Evolutionary conservation across 345 rosid species (phyloP).

Genomic region (Moringa oleifera): DNA sequence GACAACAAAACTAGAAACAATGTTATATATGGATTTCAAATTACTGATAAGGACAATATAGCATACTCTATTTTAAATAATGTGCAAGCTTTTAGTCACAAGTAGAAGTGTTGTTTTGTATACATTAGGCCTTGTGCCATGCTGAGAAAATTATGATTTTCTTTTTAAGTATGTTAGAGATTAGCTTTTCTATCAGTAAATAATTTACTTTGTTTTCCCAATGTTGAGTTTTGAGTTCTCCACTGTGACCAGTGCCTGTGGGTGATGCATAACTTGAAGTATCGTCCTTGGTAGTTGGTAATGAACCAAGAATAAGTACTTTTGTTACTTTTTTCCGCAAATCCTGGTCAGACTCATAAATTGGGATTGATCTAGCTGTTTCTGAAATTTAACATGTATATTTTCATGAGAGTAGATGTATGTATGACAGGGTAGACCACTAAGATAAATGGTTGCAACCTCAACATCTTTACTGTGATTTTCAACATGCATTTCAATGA

Average conservation of each 20-base stretch:
- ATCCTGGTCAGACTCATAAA: no score
- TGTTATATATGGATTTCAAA: no score
- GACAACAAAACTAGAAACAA: no score
- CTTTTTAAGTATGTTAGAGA: not conserved
- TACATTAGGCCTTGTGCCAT: not conserved
- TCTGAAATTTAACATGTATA: no score
- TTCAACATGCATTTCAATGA: not conserved
- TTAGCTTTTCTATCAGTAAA: not conserved
- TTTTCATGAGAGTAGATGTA: not conserved
- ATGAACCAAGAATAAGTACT: not conserved
- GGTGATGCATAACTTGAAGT: no score
- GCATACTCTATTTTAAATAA: no score
- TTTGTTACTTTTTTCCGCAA: no score
- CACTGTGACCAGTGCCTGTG: not conserved
- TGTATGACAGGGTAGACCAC: slow-evolving; percentile 13
- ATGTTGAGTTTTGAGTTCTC: not conserved
- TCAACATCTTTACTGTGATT: not conserved
- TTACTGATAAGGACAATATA: no score
- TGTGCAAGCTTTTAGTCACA: not conserved
- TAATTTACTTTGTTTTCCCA: not conserved
- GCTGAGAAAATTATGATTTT: not conserved
- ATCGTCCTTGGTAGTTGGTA: not conserved
- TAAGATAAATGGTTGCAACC: not conserved
- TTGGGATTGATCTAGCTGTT: no score
- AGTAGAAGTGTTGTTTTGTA: not conserved